Conservation (phyloP, 176 grass and related monocot genomes). For the Juncus effusus region DNA sequence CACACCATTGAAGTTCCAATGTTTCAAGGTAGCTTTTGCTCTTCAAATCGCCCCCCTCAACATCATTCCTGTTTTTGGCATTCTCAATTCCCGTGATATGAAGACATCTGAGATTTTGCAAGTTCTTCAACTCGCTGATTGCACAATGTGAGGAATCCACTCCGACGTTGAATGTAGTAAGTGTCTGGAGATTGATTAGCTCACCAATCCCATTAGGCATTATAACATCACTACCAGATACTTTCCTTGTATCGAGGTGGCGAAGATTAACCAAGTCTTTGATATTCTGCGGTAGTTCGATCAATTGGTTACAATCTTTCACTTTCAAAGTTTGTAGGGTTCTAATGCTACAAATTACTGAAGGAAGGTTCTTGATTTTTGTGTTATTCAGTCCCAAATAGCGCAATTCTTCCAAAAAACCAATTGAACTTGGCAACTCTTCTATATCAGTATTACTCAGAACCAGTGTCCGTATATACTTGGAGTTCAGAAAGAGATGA, state of each 20-base stretch:
- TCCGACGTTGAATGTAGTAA: conserved; percentile 26
- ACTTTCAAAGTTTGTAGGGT: conserved; percentile 33
- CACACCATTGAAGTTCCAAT: conserved; percentile 32
- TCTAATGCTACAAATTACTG: conserved; percentile 26
- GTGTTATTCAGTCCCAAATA: conserved; percentile 38
- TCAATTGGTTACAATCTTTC: conserved; percentile 17
- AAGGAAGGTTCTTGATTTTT: conserved; percentile 27
- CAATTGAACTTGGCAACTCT: conserved; percentile 30
- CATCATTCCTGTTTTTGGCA: background rate
- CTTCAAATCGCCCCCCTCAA: conserved; percentile 22
- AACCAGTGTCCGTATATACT: conserved; percentile 25
- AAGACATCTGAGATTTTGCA: conserved; percentile 11
- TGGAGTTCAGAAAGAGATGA: conserved; percentile 30
- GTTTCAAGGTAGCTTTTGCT: conserved; percentile 25
- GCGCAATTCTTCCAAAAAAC: conserved; percentile 18
- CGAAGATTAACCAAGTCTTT: conserved; percentile 18
- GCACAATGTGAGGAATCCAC: background rate
- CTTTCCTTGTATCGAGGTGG: conserved; percentile 21
- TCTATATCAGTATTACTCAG: conserved; percentile 21
- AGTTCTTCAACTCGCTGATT: conserved; percentile 27
- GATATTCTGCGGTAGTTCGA: conserved; percentile 22
- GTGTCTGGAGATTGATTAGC: conserved; percentile 25
- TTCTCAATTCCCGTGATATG: conserved; percentile 24
- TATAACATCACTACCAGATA: background rate
- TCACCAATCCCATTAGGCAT: conserved; percentile 26